Base-by-base conservation (phyloP, 2,329 filamentous ascomycete species). In the Calonectria hawksworthii region DNA sequence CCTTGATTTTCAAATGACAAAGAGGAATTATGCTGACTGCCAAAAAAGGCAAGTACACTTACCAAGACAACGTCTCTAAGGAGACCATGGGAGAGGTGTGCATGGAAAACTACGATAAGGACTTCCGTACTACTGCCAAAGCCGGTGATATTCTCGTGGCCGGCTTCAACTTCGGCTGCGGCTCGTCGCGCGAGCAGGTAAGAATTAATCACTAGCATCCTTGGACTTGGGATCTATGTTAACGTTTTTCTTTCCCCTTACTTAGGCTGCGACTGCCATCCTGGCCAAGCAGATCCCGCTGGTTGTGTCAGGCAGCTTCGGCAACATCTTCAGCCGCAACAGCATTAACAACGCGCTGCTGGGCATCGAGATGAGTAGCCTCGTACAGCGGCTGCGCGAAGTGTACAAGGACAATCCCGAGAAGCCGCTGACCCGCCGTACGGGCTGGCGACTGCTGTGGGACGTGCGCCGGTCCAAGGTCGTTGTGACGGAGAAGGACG, bases 61-160 rank as follows among this genome's bases (percentile, higher is more conserved):
- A 99, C 85, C 95, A 98, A 83, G 96, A 99, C 82, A 90, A 94
- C 80, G 89, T 99, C 1, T 87, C 94, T 0, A 88, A 86, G 0
- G 93, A 95, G 75, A 92, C 92, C 72, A 98, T 99, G 96, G 95
- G 95, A 0, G 88, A 94, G 78, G 96, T 96, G 0, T 96, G 94
- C 85, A 98, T 99, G 96, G 91, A 94, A 83, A 99, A 99, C 89
- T 99, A 98, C 86, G 96, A 99, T 83, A 86, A 90, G 0, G 83
- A 88, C 0, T 98, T 98, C 83, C 84, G 89, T 13, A 84, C 86
- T 1, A 88, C 93, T 44, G 93, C 94, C 59, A 90, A 90, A 77
- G 83, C 91, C 0, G 92, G 92, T 64, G 96, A 99, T 80, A 95
- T 98, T 70, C 90, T 98, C 1, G 96, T 98, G 0, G 87, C 93